These are phyloP conservation scores for Podaxis mareebaensis DNA, from an alignment of 768 basidiomycete species.

Conservation along the genomic window DNA sequence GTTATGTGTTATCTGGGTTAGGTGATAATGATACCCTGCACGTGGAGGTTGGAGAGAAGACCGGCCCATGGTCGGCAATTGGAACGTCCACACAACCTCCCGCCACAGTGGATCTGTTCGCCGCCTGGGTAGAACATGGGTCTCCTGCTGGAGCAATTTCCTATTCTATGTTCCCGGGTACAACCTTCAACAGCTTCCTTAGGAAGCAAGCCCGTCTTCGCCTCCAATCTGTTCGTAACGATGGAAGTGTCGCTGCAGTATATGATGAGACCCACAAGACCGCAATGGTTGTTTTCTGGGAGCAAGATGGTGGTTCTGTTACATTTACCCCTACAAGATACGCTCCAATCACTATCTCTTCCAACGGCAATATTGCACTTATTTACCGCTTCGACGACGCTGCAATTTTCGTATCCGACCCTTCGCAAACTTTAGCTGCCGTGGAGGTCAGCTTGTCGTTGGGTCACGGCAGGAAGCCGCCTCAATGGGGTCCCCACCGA, in stretches of 20 bases:
- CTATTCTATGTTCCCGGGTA: slow-evolving; percentile 61
- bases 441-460: slow-evolving; percentile 39
- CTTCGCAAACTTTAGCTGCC: slow-evolving; percentile 50
- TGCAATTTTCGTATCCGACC: slow-evolving; percentile 61
- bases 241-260: slow-evolving; percentile 48
- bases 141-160: slow-evolving; percentile 36
- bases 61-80: slow-evolving; percentile 61
- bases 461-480: slow-evolving; percentile 25
- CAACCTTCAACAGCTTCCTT: slow-evolving; percentile 37
- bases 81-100: slow-evolving; percentile 64
- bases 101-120: slow-evolving; percentile 60
- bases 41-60: slow-evolving; percentile 45
- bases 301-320: slow-evolving; percentile 42
- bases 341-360: slow-evolving; percentile 33
- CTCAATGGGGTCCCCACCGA: slow-evolving; percentile 25
- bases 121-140: slow-evolving; percentile 57
- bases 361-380: slow-evolving; percentile 43
- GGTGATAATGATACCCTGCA: slow-evolving; percentile 28
- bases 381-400: slow-evolving; percentile 43
- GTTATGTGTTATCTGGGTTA: slow-evolving; percentile 49
- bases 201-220: slow-evolving; percentile 32
- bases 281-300: slow-evolving; percentile 61
- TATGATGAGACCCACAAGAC: slow-evolving; percentile 42
- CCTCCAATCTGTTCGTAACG: slow-evolving; percentile 46
- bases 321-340: slow-evolving; percentile 30